Conservation (phyloP, 1,284 basidiomycete species). For the Marasmius oreades region DNA sequence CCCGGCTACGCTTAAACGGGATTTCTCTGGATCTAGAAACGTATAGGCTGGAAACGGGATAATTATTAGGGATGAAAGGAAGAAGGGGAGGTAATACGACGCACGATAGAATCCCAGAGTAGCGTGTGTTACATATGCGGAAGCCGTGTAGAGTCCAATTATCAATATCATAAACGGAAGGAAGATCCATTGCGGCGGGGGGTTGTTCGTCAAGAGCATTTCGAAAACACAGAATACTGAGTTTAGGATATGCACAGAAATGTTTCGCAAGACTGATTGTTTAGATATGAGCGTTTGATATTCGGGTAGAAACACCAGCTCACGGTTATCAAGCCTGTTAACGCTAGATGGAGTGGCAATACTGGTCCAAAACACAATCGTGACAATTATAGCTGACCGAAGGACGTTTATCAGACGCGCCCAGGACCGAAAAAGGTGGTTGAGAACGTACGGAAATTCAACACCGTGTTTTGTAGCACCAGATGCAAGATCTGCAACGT, state of each 20-base stretch:
- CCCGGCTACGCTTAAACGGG: conserved; percentile 30
- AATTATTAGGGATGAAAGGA: not conserved
- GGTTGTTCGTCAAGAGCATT: conserved; percentile 49
- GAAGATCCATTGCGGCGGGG: conserved; percentile 52
- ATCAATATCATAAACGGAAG: conserved; percentile 44
- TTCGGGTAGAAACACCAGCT: conserved; percentile 15
- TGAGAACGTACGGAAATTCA: conserved; percentile 54
- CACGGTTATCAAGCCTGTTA: conserved; percentile 32
- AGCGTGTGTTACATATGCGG: conserved; percentile 61
- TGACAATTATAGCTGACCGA: conserved; percentile 58
- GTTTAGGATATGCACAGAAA: conserved; percentile 65
- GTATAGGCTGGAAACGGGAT: conserved; percentile 26
- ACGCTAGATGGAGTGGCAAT: conserved; percentile 44
- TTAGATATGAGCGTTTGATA: not conserved
- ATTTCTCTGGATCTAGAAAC: conserved; percentile 31
- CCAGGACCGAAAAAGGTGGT: conserved; percentile 3
- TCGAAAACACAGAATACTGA: conserved; percentile 55
- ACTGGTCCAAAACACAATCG: conserved; percentile 63
- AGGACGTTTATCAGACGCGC: not conserved
- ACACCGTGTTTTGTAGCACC: conserved; percentile 47
- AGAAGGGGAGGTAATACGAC: conserved; percentile 22
- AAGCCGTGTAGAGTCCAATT: conserved; percentile 55
- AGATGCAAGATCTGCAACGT: conserved; percentile 55
- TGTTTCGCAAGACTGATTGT: conserved; percentile 51
- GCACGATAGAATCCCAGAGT: conserved; percentile 62